Evolutionary conservation across 768 basidiomycete genomes (phyloP).

Genomic region (Chalciporus chontae): DNA sequence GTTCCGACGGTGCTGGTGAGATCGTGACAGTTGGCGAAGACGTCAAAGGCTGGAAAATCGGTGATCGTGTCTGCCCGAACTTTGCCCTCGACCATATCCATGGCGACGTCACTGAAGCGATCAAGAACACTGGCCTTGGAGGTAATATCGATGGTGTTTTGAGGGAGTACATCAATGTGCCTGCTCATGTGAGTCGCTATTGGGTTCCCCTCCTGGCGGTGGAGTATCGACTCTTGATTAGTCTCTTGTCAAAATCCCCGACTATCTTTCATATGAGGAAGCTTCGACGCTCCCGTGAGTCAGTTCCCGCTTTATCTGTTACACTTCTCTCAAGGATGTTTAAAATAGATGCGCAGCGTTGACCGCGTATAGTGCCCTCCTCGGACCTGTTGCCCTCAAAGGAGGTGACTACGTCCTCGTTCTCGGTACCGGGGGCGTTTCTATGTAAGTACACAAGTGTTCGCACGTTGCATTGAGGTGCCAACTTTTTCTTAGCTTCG

Average conservation of each 20-base stretch:
- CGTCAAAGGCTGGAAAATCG: constrained; percentile 45
- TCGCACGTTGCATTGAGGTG: background rate
- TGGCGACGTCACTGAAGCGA: constrained; percentile 39
- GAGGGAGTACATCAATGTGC: constrained; percentile 52
- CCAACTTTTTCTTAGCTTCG: constrained; percentile 40
- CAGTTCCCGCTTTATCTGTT: too few relatives aligned
- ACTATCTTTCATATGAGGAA: constrained; percentile 59
- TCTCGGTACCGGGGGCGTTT: constrained; percentile 55
- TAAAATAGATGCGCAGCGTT: constrained; percentile 49
- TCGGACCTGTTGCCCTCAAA: constrained; percentile 47
- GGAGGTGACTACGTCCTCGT: constrained; percentile 58
- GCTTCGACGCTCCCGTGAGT: constrained; percentile 60
- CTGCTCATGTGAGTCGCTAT: constrained; percentile 34
- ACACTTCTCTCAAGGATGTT: background rate
- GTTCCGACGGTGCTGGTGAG: constrained; percentile 57
- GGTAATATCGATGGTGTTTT: constrained; percentile 50
- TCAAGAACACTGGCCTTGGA: constrained; percentile 39
- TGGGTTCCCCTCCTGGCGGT: background rate
- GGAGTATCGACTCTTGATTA: constrained; percentile 11
- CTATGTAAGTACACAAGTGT: constrained; percentile 35
- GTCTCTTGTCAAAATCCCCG: constrained; percentile 51
- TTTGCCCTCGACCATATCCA: constrained; percentile 47
- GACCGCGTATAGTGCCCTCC: constrained; percentile 61
- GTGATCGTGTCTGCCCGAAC: constrained; percentile 58
- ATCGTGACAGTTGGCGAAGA: constrained; percentile 42